phyloP scores from a whole-genome alignment of 1,139 yeast species.

The Geotrichum restrictum region DNA sequence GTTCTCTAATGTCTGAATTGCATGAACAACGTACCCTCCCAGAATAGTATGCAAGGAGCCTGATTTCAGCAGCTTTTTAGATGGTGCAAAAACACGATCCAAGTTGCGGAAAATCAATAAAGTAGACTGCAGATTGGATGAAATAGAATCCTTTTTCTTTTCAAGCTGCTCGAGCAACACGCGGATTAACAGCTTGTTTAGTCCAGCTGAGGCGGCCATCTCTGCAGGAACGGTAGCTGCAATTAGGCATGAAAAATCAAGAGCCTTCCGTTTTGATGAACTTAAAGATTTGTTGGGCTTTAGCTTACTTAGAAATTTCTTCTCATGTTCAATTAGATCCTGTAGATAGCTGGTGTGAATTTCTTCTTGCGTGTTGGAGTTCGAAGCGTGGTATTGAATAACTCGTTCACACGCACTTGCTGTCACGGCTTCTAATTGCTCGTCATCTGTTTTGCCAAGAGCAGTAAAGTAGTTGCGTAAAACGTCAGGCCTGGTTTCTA shows the following conservation, averaged over 20 bases:
- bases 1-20: slow-evolving; percentile 2
- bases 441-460: slow-evolving; percentile 2
- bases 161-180: slow-evolving; percentile 14
- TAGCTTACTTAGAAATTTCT: background rate
- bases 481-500: slow-evolving; percentile 15
- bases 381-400: slow-evolving; percentile 13
- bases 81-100: slow-evolving; percentile 7
- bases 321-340: slow-evolving; percentile 12
- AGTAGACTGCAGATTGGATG: slow-evolving; percentile 2
- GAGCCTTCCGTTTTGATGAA: slow-evolving; percentile 3
- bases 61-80: background rate
- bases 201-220: slow-evolving; percentile 1
- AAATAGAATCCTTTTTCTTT: background rate
- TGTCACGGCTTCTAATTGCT: slow-evolving; percentile 14
- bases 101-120: slow-evolving; percentile 11
- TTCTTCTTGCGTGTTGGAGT: slow-evolving; percentile 8
- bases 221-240: slow-evolving; percentile 7
- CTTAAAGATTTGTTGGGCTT: slow-evolving; percentile 2
- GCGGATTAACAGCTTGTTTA: background rate
- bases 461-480: slow-evolving; percentile 17
- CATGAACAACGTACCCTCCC: slow-evolving; percentile 12
- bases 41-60: slow-evolving; percentile 7
- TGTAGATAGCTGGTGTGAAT: slow-evolving; percentile 10
- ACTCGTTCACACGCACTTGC: slow-evolving; percentile 17
- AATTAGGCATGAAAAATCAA: slow-evolving; percentile 16